Base-by-base conservation (phyloP, 2,329 filamentous ascomycete species). In the Rutstroemia sp. region DNA sequence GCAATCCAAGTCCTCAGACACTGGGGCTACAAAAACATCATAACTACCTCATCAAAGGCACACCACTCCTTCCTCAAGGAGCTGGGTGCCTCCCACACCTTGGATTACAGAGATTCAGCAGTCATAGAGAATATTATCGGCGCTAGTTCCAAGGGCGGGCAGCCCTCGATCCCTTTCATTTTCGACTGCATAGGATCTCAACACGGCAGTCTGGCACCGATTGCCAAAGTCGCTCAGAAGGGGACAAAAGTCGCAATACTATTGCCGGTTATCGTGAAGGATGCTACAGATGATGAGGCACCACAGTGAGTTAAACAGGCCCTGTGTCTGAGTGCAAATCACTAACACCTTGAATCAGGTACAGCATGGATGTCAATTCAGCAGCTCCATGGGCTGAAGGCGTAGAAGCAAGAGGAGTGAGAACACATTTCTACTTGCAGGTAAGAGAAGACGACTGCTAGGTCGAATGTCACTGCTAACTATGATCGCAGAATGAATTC, bases 201-300 rank as follows among this genome's bases (percentile, higher is more conserved):
- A 38, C 63, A 71, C 2, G 76, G 76, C 4, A 77, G 75, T 5
- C 61, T 83, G 5, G 62, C 63, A 34, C 79, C 77, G 2, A 69
- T 86, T 37, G 72, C 74, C 5, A 73, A 73, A 60, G 70, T 86
- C 23, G 80, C 78, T 0, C 69, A 73, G 57, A 66, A 53, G 1
- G 79, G 79, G 0, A 69, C 73, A 4, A 79, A 69, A 23, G 79
- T 86, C 0, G 83, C 81, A 0, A 69, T 85, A 16, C 75, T 86
- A 69, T 67, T 87, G 5, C 83, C 83, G 0, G 76, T 85, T 16
- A 80, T 86, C 56, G 61, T 82, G 46, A 74, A 69, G 45, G 77
- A 83, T 59, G 75, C 81, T 0, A 75, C 71, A 0, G 71, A 75
- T 4, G 71, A 70, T 0, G 69, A 74, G 18, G 71, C 68, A 57